Base-by-base conservation (phyloP, 352 stramenopile species). In the Globisporangium megalacanthum region DNA sequence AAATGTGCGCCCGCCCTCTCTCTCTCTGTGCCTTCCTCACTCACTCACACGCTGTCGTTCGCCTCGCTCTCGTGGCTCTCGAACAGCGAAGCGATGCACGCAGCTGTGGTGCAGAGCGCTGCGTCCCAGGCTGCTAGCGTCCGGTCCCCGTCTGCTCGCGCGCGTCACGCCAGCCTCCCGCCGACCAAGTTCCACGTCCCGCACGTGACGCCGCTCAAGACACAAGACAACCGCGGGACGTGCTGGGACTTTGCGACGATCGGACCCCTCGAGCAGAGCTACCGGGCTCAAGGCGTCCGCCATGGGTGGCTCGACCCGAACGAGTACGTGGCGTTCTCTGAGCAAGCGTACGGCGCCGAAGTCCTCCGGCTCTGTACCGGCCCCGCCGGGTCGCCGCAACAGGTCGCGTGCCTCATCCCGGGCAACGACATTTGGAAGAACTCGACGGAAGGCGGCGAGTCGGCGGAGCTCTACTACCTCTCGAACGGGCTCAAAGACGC, bases 191-290 rank as follows among this genome's bases (percentile, higher is more conserved):
- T 79, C 50, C 70, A 66, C 11, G 73, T 85, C 31, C 56, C 77
- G 37, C 63, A 69, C 42, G 66, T 83, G 35, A 88, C 78, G 31
- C 78, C 78, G 6, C 63, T 82, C 60, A 86, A 88, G 72, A 88
- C 78, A 17, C 78, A 88, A 52, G 78, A 88, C 49, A 70, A 83
- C 44, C 75, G 75, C 19, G 78, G 78, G 33, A 88, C 78, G 37
- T 86, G 78, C 68, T 88, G 78, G 78, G 77, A 88, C 53, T 88
- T 86, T 58, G 77, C 73, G 3, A 83, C 71, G 4, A 73, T 88
- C 22, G 75, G 52, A 0, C 73, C 84, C n/a, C 49, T 88, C n/a
- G 78, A 88, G 61, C 75, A 86, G 54, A 77, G 67, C 59, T 88
- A 88, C 62, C 73, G 78, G 31, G 66, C 75, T 49, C 78, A 88